Evolutionary conservation across 495 filamentous ascomycete species (phyloP), one percentile per base, ranked within the genome.

Genomic region (Aspergillus saccharolyticus): DNA sequence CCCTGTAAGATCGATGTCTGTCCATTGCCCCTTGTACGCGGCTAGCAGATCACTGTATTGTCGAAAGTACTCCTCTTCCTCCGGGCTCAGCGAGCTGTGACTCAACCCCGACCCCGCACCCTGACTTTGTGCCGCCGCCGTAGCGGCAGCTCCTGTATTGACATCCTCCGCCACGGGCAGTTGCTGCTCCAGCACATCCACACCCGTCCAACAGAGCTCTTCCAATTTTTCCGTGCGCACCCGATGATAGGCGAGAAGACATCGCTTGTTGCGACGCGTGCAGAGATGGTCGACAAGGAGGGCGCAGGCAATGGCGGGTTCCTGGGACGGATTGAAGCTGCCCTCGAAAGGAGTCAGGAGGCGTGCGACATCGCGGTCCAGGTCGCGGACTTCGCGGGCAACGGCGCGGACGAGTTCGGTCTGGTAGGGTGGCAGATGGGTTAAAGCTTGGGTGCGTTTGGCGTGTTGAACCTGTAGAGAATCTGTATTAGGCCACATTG

Each of bases 21-120:
- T 97, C 93, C 94, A 99, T 63, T 96, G 91, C 0, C 95, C 95
- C 71, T 99, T 99, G 74, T 96, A 97, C 16, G 91, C 90, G 20
- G 94, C 90, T 44, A 99, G 76, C 65, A 99, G 81, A 66, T 99
- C 95, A 52, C 86, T 84, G 67, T 95, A 97, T 67, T 89, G 85
- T 53, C 93, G 80, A 42, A 96, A 87, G 70, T 97, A 97, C 67
- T 97, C 95, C 70, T 96, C 94, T 70, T 99, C 95, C 69, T 99
- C 94, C 2, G 95, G 93, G 69, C 92, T 96, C 52, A 99, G 74
- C 60, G 88, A 96, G 72, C 87, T 96, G 54, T 82, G 80, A 55
- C 76, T 79, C 22, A 39, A 9, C 78, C 78, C 3, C 21, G 45
- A 56, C 77, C 77, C 15, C 67, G 60, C 28, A 67, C 62, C 61